These are phyloP conservation scores for Hanseniaspora taiwanica DNA, from an alignment of 805 yeast species.

Conservation along the genomic window DNA sequence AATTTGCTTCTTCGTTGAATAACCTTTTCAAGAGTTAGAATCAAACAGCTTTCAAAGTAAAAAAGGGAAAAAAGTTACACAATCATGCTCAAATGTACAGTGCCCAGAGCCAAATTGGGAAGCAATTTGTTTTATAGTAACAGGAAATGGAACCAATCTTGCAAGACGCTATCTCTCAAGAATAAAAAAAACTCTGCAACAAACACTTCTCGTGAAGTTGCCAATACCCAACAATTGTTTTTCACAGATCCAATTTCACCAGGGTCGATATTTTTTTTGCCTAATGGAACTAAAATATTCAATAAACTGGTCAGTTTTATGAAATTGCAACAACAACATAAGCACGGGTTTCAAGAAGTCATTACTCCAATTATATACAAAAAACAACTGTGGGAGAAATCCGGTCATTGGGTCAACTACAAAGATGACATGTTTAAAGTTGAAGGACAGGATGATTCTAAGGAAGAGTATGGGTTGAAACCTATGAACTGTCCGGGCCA, in stretches of 20 bases:
- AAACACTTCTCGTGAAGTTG: slow-evolving; percentile 26
- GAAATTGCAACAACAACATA: slow-evolving; percentile 61
- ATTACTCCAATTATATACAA: slow-evolving; percentile 83
- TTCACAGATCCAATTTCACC: slow-evolving; percentile 75
- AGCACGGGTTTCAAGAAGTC: slow-evolving; percentile 82
- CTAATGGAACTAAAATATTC: slow-evolving; percentile 82
- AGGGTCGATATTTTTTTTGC: slow-evolving; percentile 83
- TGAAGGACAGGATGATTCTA: slow-evolving; percentile 33
- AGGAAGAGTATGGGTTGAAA: slow-evolving; percentile 62
- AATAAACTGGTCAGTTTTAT: slow-evolving; percentile 69
- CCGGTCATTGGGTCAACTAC: slow-evolving; percentile 95
- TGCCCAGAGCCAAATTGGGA: too few species aligned
- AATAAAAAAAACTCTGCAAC: slow-evolving; percentile 6
- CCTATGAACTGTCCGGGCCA: slow-evolving; percentile 98
- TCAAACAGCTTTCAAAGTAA: too few species aligned
- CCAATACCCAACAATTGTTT: slow-evolving; percentile 61
- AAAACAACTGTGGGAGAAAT: slow-evolving; percentile 70
- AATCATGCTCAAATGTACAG: too few species aligned
- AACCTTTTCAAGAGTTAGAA: too few species aligned
- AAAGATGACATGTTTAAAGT: slow-evolving; percentile 90
- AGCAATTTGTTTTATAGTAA: too few species aligned
- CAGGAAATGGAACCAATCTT: background rate
- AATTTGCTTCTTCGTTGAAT: too few species aligned
- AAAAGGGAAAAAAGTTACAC: too few species aligned
- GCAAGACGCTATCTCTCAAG: background rate